Conservation (phyloP, 2,329 filamentous ascomycete genomes). For the Diplocarpon mali region DNA sequence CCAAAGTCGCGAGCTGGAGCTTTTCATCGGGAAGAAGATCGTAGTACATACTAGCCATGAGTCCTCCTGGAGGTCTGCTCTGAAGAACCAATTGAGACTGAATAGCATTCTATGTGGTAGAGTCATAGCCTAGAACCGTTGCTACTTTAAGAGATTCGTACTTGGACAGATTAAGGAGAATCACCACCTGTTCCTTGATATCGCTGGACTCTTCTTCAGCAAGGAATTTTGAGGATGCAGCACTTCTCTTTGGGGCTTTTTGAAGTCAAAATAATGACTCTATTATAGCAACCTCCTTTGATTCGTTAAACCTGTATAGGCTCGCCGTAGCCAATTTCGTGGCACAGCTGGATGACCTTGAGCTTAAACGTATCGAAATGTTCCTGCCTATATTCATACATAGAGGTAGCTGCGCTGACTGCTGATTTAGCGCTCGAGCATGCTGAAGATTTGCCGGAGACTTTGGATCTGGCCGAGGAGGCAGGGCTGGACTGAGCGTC, state of each 20-base stretch:
- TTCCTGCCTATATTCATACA: no score
- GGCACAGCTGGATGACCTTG: slow-evolving; percentile 14
- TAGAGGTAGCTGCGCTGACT: no score
- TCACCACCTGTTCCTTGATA: slow-evolving; percentile 12
- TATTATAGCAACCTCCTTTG: slow-evolving; percentile 13
- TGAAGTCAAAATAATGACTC: slow-evolving; percentile 13
- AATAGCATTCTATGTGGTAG: slow-evolving; percentile 12
- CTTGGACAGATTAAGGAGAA: slow-evolving; percentile 6
- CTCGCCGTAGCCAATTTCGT: slow-evolving; percentile 12
- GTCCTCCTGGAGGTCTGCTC: slow-evolving; percentile 10
- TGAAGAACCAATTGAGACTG: slow-evolving; percentile 11
- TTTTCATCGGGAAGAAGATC: no score
- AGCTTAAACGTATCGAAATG: slow-evolving; percentile 8
- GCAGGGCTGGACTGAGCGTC: no score
- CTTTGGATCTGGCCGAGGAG: no score
- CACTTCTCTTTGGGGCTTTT: background rate
- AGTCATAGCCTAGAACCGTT: slow-evolving; percentile 9
- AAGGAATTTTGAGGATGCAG: slow-evolving; percentile 15
- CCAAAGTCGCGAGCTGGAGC: no score
- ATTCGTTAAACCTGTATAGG: slow-evolving; percentile 11
- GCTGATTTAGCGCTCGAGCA: no score
- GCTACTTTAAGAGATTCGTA: slow-evolving; percentile 4
- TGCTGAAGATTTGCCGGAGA: no score
- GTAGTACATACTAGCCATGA: no score
- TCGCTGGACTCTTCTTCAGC: background rate